phyloP scores from a whole-genome alignment of 345 rosid genomes.

The Microthlaspi erraticum region DNA sequence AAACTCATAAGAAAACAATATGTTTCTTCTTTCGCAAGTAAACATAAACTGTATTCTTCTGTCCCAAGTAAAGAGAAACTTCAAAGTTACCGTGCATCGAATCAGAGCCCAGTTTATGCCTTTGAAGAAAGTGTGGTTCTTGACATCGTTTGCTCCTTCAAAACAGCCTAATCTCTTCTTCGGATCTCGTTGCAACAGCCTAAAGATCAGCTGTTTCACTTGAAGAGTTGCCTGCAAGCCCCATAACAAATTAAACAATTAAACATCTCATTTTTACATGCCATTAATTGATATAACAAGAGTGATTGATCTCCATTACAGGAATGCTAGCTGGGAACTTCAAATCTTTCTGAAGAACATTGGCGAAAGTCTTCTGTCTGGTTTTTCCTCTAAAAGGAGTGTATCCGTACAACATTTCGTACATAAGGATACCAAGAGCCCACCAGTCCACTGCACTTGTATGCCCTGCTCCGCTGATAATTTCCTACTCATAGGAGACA shows the following conservation, averaged over 20 bases:
- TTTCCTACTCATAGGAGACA: conserved; percentile 62
- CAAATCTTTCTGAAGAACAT: conserved; percentile 83
- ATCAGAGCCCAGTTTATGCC: conserved; percentile 88
- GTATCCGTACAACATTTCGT: conserved; percentile 95
- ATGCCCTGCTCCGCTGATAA: conserved; percentile 86
- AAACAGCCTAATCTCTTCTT: conserved; percentile 74
- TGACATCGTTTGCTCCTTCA: conserved; percentile 87
- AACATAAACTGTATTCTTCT: background rate
- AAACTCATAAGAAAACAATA: background rate
- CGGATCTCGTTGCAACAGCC: conserved; percentile 85
- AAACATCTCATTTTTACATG: background rate
- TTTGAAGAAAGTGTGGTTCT: conserved; percentile 81
- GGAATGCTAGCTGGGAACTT: conserved; percentile 75
- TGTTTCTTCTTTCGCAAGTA: conserved; percentile 16
- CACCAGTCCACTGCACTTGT: conserved; percentile 99
- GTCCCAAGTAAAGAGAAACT: conserved; percentile 27
- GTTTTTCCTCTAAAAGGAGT: conserved; percentile 98
- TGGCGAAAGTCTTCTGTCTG: conserved; percentile 90
- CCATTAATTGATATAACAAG: background rate
- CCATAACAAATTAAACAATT: background rate
- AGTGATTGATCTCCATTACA: conserved; percentile 49
- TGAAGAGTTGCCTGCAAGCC: conserved; percentile 68
- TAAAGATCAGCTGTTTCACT: conserved; percentile 77
- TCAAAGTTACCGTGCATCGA: conserved; percentile 73
- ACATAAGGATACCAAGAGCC: conserved; percentile 96